A percentile compares a stretch with the other conserved stretches of the same genome.
Evolutionary conservation across 768 basidiomycete genomes (phyloP).

Genomic region (Tephrocybe sp.): DNA sequence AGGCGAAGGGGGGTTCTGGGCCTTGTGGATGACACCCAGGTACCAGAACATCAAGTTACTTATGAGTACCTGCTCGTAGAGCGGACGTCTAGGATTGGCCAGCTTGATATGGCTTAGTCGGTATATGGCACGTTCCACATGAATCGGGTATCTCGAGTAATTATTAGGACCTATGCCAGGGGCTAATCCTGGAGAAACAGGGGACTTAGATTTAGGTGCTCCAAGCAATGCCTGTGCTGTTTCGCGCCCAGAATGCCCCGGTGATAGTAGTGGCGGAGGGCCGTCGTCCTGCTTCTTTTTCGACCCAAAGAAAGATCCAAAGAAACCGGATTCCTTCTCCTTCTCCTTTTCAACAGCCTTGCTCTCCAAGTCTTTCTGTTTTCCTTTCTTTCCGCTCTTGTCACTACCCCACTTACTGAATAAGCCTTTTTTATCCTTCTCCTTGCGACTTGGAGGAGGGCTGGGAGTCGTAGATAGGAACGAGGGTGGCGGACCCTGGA

Average conservation of each 20-base stretch:
- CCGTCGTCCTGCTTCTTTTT: constrained; percentile 81
- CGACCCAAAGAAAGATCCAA: constrained; percentile 86
- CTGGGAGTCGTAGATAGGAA: constrained; percentile 27
- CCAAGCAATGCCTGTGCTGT: constrained; percentile 86
- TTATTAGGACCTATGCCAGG: constrained; percentile 40
- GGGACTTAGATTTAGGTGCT: constrained; percentile 73
- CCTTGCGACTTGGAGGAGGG: constrained; percentile 46
- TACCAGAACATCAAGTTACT: constrained; percentile 99
- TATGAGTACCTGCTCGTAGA: constrained; percentile 95
- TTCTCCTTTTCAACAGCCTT: constrained; percentile 40
- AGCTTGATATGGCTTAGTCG: constrained; percentile 97
- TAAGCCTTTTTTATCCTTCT: constrained; percentile 73
- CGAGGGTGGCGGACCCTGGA: constrained; percentile 29
- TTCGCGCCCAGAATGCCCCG: constrained; percentile 67
- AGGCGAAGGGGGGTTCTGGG: constrained; percentile 49
- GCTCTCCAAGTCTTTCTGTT: constrained; percentile 14
- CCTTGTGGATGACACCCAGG: constrained; percentile 94
- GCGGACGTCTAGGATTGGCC: constrained; percentile 91
- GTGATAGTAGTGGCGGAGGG: constrained; percentile 27
- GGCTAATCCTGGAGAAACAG: constrained; percentile 56
- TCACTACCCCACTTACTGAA: constrained; percentile 68
- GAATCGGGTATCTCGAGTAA: constrained; percentile 89
- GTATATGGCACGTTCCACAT: constrained; percentile 98
- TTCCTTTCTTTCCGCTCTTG: constrained; percentile 55
- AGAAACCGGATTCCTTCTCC: constrained; percentile 82